Evolutionary conservation across 768 basidiomycete genomes (phyloP).

Genomic region (Rhizopogon sp.): DNA sequence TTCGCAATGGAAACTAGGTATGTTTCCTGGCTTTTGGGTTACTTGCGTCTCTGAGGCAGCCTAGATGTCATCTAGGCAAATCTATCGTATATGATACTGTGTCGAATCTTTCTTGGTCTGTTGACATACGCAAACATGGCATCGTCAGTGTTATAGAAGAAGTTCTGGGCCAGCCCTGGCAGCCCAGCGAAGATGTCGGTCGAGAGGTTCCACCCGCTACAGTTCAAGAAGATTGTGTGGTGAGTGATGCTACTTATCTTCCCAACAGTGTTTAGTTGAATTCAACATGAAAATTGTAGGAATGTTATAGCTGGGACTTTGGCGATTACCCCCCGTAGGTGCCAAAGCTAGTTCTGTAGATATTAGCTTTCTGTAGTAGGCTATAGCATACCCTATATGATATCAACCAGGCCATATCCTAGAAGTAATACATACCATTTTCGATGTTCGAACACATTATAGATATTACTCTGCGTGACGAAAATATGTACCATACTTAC

Average conservation of each 20-base stretch:
- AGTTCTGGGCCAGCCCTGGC: conserved; percentile 69
- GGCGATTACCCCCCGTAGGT: conserved; percentile 33
- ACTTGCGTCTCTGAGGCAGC: background rate
- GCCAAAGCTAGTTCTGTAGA: background rate
- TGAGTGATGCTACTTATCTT: conserved; percentile 31
- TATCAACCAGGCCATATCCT: background rate
- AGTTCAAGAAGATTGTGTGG: conserved; percentile 66
- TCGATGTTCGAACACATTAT: too few relatives aligned
- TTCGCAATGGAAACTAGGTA: conserved; percentile 82
- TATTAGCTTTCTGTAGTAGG: background rate
- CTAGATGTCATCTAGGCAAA: conserved; percentile 80
- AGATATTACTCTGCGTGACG: too few relatives aligned
- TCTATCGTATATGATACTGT: conserved; percentile 92
- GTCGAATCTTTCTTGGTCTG: conserved; percentile 76
- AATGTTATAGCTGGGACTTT: conserved; percentile 72
- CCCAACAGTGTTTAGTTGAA: background rate
- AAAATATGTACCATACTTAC: too few relatives aligned
- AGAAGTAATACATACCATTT: too few relatives aligned
- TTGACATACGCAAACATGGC: conserved; percentile 75
- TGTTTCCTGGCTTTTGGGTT: conserved; percentile 13
- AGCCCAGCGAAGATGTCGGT: conserved; percentile 51
- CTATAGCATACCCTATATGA: background rate
- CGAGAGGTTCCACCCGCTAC: conserved; percentile 56
- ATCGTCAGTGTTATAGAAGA: conserved; percentile 78
- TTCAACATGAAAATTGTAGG: conserved; percentile 30